Percentiles rank a stretch among this genome's conserved stretches.
phyloP scores from a whole-genome alignment of 23 red algal species.

The Gracilaria vermiculophylla region DNA sequence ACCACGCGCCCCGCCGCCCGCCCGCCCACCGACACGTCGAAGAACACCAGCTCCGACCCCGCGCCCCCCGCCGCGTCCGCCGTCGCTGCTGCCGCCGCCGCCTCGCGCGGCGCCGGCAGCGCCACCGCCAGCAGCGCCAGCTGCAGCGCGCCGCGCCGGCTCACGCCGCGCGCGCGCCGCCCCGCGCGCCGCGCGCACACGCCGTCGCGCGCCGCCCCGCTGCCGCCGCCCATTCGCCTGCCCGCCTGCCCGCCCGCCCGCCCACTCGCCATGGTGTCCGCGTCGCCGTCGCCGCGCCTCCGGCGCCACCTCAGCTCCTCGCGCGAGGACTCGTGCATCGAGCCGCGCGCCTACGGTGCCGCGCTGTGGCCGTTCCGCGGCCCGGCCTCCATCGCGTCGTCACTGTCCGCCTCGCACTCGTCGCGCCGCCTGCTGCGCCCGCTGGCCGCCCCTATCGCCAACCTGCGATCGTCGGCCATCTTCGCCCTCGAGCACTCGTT shows the following conservation, averaged over 20 bases:
- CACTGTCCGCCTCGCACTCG: not conserved
- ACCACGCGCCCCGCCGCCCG: constrained; percentile 71
- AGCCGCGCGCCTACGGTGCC: constrained; percentile 39
- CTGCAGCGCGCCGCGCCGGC: not conserved
- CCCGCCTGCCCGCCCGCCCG: not conserved
- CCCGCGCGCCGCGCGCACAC: too few species aligned
- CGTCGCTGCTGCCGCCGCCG: not conserved
- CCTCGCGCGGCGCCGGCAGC: not conserved
- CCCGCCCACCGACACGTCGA: constrained; percentile 76
- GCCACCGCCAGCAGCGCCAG: not conserved
- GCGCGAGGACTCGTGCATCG: constrained; percentile 50
- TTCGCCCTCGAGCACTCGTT: constrained; percentile 17
- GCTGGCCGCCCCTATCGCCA: not conserved
- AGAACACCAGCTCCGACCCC: constrained; percentile 71
- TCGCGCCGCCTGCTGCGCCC: constrained; percentile 19
- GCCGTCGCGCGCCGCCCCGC: not conserved
- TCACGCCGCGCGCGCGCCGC: not conserved
- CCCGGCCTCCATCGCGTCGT: constrained; percentile 23
- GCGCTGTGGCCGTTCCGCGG: constrained; percentile 39
- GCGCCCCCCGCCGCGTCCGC: too few species aligned
- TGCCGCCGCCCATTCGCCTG: not conserved
- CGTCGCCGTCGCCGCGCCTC: not conserved
- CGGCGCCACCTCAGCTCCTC: not conserved
- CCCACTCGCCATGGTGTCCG: constrained; percentile 2
- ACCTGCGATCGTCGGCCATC: constrained; percentile 20